Evolutionary conservation across 2,329 filamentous ascomycete genomes (phyloP), one percentile per base, ranked within the genome.

Genomic region (Fusarium napiforme): DNA sequence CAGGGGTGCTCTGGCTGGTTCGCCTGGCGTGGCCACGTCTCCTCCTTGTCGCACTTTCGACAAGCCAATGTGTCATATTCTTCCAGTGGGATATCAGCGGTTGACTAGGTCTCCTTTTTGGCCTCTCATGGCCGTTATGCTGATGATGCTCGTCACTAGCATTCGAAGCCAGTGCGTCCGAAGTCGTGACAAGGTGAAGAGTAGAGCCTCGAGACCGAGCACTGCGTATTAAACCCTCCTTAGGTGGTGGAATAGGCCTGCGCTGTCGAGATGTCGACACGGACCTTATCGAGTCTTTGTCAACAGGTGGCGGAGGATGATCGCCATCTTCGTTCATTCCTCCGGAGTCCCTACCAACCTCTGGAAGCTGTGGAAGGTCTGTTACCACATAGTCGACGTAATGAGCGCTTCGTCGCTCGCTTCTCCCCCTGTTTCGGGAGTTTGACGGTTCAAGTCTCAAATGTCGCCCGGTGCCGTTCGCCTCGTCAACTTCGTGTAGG

Each of bases 161-260:
- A 60, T 80, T 81, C n/a, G 81, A 73, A 26, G 81, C 82, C 21
- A 89, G 72, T 2, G 84, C 85, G 23, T 89, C 88, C 11, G 86
- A 85, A 0, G 90, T 91, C 15, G 93, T 93, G 43, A 97, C 94
- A 9, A 97, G 89, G 79, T 97, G 94, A 37, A 98, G 87, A 72
- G 94, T 96, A 75, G 95, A 97, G 47, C 93, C 93, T 68, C 94
- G 88, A 74, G 93, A 93, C 75, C 92, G 87, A 67, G 93, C 90
- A 71, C 90, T 91, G 74, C 90, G 86, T 63, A 92, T 81, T 16
- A 90, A 83, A 19, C 90, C 89, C 80, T 98, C 95, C 81, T 98
- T 98, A 4, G 96, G 95, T 46, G 96, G 96, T 15, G 93, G 93
- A 45, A 93, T 86, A 10, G 95, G 90, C 42, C 88, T 92, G 53